Evolutionary conservation across 148 eudicot species (phyloP), one percentile per base, ranked within the genome.

Genomic region (Chenopodium suecicum): DNA sequence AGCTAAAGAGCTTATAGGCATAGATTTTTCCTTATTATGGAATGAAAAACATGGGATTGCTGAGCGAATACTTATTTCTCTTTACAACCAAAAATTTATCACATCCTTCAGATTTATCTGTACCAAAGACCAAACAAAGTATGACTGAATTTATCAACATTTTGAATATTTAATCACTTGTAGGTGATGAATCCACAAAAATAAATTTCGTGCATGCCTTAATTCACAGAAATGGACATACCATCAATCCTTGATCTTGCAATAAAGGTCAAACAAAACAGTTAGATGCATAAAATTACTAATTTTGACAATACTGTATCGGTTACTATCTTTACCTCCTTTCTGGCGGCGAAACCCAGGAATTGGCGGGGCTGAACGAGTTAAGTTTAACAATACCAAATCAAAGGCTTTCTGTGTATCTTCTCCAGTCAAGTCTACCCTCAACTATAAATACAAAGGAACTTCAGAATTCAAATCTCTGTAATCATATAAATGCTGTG

Each of bases 281-380:
- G 34, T 34, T 54, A 9, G 41, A 60, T 48, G 25, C 22, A 41
- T 32, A 69, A 16, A 23, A 50, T 41, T 32, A 41, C 79, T 64
- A 65, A 67, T 2, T 27, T 65, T 77, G 19, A 47, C 65, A 58
- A 58, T 32, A 19, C 27, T 66, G 52, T 64, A 77, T 62, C 75
- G 54, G 12, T 50, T 73, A 54, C 74, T 82, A 37, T 29, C 56
- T 76, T 88, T 90, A 91, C 98, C 98, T 89, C 97, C 97, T 89
- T 92, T 94, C 77, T 90, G 89, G 80, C 89, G 80, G 65, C 94
- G 93, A 81, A 94, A 89, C 32, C 98, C 98, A 67, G 97, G 98
- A 80, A 91, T 83, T 27, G 91, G 89, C 62, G 98, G 98, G 64
- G 98, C 97, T 74, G 95, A 79, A 75, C 86, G 89, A 83, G 91